A percentile compares a stretch with the other conserved stretches of the same genome.
phyloP scores from a whole-genome alignment of 768 basidiomycete genomes.

The Pisolithus marmoratus region DNA sequence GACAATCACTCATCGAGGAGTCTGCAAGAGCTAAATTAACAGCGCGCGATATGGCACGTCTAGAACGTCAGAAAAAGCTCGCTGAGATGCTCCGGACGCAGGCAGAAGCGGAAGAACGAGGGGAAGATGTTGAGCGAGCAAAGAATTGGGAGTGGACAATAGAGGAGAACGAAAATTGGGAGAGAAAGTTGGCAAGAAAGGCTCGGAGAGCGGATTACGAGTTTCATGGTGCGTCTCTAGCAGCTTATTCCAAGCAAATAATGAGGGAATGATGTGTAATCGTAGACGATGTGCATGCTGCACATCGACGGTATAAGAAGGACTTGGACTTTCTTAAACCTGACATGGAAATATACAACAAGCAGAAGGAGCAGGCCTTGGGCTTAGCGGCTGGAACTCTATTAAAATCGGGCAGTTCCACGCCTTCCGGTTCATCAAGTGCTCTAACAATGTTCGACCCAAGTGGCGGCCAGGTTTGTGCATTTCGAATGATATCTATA shows the following conservation, averaged over 20 bases:
- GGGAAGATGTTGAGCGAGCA: constrained; percentile 86
- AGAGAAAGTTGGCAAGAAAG: constrained; percentile 81
- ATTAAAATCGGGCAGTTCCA: constrained; percentile 31
- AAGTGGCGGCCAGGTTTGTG: constrained; percentile 35
- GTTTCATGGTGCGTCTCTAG: constrained; percentile 69
- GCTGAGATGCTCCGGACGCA: constrained; percentile 82
- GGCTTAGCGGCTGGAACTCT: constrained; percentile 71
- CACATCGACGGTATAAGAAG: constrained; percentile 87
- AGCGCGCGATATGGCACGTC: constrained; percentile 72
- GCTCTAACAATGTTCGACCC: constrained; percentile 50
- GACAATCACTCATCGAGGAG: constrained; percentile 81
- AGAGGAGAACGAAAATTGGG: constrained; percentile 96
- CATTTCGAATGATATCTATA: constrained; percentile 4
- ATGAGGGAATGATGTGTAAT: neutral
- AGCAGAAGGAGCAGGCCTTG: constrained; percentile 81
- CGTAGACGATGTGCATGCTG: constrained; percentile 85
- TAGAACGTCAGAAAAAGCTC: constrained; percentile 86
- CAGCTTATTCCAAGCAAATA: neutral
- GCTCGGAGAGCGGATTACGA: constrained; percentile 80
- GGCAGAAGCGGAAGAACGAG: constrained; percentile 83
- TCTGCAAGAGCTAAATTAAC: constrained; percentile 70
- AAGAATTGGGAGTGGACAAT: constrained; percentile 96
- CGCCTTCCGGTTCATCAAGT: constrained; percentile 26
- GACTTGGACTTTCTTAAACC: constrained; percentile 86
- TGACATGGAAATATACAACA: constrained; percentile 80